A percentile compares a stretch with the other conserved stretches of the same genome.
Evolutionary conservation across 2,329 filamentous ascomycete species (phyloP).

Genomic region (Aspergillus thermomutatus): DNA sequence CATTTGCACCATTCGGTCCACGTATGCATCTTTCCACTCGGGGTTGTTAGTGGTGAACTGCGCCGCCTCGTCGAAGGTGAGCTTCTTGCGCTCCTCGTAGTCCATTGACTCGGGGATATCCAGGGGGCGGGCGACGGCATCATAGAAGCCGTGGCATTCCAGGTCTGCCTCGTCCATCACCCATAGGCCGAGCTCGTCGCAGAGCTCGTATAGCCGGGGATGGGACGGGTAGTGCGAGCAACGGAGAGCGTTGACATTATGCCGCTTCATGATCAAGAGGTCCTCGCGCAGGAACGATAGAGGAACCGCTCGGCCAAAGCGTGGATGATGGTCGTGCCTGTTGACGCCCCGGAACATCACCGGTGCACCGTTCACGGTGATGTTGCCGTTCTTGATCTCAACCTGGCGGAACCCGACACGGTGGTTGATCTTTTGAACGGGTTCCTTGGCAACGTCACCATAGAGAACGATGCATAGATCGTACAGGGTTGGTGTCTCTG

Average conservation of each 20-base stretch:
- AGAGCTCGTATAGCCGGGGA: constrained; percentile 27
- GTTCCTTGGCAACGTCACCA: background rate
- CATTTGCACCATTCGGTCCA: constrained; percentile 64
- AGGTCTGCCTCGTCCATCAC: constrained; percentile 38
- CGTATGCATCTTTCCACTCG: constrained; percentile 55
- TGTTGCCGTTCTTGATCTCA: constrained; percentile 52
- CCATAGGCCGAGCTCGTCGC: constrained; percentile 36
- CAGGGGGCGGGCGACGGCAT: constrained; percentile 44
- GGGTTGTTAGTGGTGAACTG: constrained; percentile 30
- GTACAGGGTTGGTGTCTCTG: constrained; percentile 63
- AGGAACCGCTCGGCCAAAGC: constrained; percentile 60
- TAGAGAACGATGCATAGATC: constrained; percentile 29
- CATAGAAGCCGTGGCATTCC: constrained; percentile 34
- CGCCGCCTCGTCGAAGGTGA: constrained; percentile 38
- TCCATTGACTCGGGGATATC: constrained; percentile 56
- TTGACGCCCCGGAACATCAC: constrained; percentile 64
- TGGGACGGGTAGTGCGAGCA: constrained; percentile 63
- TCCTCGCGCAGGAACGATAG: constrained; percentile 61
- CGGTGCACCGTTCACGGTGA: constrained; percentile 58
- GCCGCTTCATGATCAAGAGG: constrained; percentile 63
- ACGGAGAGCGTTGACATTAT: constrained; percentile 68
- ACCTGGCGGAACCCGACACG: constrained; percentile 62
- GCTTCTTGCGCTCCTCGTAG: constrained; percentile 54
- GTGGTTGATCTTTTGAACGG: constrained; percentile 43
- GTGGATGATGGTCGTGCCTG: constrained; percentile 67